Percentiles rank a stretch among this genome's conserved stretches.
These are phyloP conservation scores for Dissophora ornata DNA, from an alignment of 192 early-diverging fungal genomes.

Conservation along the genomic window DNA sequence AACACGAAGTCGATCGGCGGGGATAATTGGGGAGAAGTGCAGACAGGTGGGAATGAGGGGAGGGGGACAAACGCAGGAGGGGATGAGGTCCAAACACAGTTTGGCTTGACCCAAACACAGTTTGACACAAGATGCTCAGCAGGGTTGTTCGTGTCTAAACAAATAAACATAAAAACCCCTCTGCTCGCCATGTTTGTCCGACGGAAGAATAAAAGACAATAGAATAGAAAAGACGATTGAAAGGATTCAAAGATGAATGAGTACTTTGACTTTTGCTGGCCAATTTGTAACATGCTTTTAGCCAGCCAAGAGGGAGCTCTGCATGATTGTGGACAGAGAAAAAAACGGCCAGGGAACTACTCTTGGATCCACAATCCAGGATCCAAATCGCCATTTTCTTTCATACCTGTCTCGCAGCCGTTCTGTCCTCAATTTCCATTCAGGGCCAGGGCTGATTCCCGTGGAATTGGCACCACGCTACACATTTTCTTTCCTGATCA, in stretches of 20 bases:
- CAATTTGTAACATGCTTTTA: conserved; percentile 14
- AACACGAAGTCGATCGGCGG: too few species aligned
- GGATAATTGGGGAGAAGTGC: neutral
- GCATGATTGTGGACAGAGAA: too few species aligned
- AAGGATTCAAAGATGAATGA: too few species aligned
- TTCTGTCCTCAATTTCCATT: too few species aligned
- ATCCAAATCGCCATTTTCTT: too few species aligned
- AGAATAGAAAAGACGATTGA: neutral
- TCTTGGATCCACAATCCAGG: too few species aligned
- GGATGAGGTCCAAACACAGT: conserved; percentile 54
- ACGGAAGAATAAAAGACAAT: neutral
- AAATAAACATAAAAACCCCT: conserved; percentile 6
- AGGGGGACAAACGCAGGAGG: neutral
- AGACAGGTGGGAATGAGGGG: neutral
- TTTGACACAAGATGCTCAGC: conserved; percentile 38
- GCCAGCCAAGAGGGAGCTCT: neutral
- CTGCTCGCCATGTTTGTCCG: conserved; percentile 1
- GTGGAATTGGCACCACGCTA: too few species aligned
- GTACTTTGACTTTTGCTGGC: too few species aligned
- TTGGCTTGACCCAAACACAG: conserved; percentile 54
- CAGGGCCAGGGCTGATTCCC: too few species aligned
- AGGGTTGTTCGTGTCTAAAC: neutral
- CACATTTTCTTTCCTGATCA: too few species aligned
- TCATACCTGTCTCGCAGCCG: too few species aligned
- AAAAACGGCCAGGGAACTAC: too few species aligned